These are phyloP conservation scores for Marchantia paleacea DNA, from an alignment of 225 moss, liverwort and hornwort species.

Conservation along the genomic window DNA sequence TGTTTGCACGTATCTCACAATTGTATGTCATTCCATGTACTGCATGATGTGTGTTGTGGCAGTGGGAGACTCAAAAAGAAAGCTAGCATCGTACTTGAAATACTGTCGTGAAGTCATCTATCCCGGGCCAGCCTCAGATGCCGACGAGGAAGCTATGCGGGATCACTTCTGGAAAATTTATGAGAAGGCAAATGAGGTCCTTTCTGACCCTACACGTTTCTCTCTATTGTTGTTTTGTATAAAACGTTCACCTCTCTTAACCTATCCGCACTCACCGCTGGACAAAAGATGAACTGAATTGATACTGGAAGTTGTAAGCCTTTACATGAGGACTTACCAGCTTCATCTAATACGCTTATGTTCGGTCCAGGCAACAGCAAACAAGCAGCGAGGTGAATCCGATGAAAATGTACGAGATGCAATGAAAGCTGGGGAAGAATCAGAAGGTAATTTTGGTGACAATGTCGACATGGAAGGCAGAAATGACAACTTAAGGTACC, in stretches of 20 bases:
- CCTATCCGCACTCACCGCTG: neutral
- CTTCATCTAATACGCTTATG: neutral
- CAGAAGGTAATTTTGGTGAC: neutral
- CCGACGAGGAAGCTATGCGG: slow-evolving; percentile 48
- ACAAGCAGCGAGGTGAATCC: neutral
- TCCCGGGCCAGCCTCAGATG: slow-evolving; percentile 44
- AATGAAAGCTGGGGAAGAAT: slow-evolving; percentile 7
- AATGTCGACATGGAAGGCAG: neutral
- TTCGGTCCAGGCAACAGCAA: neutral
- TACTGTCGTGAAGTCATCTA: slow-evolving; percentile 82
- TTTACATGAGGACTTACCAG: neutral
- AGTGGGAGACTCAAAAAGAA: slow-evolving; percentile 57
- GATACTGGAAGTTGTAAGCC: neutral
- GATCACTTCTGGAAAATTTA: slow-evolving; percentile 67
- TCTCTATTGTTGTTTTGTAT: neutral
- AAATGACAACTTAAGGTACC: neutral
- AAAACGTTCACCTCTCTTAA: neutral
- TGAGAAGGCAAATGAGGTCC: slow-evolving; percentile 64
- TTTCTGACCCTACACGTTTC: neutral
- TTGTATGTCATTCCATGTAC: neutral
- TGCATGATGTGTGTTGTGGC: neutral
- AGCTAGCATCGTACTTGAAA: slow-evolving; percentile 63
- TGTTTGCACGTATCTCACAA: no score
- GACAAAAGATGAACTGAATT: neutral
- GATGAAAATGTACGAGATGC: neutral